phyloP scores from a whole-genome alignment of 140 eudicot species.

The Flaveria floridana region DNA sequence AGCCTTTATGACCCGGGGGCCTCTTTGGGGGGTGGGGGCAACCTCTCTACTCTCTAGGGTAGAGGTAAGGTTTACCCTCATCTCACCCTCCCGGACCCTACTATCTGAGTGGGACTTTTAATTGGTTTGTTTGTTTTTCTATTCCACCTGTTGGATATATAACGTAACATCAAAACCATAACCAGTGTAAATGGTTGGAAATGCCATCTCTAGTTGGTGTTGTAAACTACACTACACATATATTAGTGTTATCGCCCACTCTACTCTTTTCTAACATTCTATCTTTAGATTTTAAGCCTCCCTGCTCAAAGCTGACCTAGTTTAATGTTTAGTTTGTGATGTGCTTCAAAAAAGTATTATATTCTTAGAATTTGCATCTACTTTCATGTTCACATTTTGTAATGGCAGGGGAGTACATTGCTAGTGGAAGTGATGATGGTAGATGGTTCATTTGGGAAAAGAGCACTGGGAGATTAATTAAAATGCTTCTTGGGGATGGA shows the following conservation, averaged over 20 bases:
- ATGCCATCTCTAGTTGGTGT: neutral
- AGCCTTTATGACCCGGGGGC: no score
- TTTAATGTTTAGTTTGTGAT: constrained; percentile 6
- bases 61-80: no score
- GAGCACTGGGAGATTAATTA: constrained; percentile 78
- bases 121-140: neutral
- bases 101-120: no score
- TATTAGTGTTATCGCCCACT: neutral
- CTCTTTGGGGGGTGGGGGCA: no score
- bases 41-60: no score
- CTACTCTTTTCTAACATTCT: neutral
- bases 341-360: constrained; percentile 1
- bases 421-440: constrained; percentile 98
- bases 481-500: constrained; percentile 85
- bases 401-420: constrained; percentile 79
- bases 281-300: neutral
- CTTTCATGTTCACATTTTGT: constrained; percentile 20
- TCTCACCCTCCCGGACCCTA: no score
- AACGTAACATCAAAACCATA: neutral
- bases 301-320: neutral
- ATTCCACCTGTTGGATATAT: constrained; percentile 1
- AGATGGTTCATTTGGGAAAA: constrained; percentile 99
- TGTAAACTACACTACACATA: neutral
- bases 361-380: constrained; percentile 1
- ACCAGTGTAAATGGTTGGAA: neutral